Evolutionary conservation across 148 eudicot species (phyloP).

Genomic region (Talinum fruticosum): DNA sequence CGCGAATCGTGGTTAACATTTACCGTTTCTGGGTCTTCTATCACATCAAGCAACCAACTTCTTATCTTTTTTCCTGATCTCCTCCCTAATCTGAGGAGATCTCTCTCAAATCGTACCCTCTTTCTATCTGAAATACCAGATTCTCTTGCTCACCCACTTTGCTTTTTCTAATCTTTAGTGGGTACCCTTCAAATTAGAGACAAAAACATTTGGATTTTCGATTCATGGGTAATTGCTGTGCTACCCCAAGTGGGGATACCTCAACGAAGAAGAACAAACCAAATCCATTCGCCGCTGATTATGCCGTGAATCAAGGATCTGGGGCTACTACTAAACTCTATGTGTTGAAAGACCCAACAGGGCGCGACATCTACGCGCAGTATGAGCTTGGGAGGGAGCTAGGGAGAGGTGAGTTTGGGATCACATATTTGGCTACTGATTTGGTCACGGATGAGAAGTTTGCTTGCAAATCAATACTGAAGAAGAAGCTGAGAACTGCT

Average conservation of each 20-base stretch:
- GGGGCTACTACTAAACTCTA: conserved; percentile 30
- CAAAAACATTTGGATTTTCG: conserved; percentile 10
- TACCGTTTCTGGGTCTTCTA: conserved; percentile 16
- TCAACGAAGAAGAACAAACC: conserved; percentile 44
- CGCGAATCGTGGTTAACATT: conserved; percentile 5
- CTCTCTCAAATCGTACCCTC: background rate
- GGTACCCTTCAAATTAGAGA: conserved; percentile 8
- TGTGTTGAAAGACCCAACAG: conserved; percentile 54
- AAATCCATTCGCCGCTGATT: conserved; percentile 45
- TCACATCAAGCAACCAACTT: conserved; percentile 26
- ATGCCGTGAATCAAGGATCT: conserved; percentile 32
- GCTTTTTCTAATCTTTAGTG: background rate
- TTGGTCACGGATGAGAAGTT: conserved; percentile 31
- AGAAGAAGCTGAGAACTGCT: conserved; percentile 55
- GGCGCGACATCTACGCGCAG: conserved; percentile 36
- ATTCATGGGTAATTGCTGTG: conserved; percentile 61
- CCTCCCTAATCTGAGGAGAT: conserved; percentile 30
- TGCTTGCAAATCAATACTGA: conserved; percentile 62
- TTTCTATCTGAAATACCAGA: background rate
- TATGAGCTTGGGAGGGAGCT: conserved; percentile 55
- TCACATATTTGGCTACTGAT: conserved; percentile 53
- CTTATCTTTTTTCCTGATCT: background rate
- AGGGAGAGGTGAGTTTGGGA: conserved; percentile 61
- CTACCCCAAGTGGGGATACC: conserved; percentile 32
- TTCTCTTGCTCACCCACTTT: background rate